Percentiles rank a stretch among this genome's conserved stretches.
These are phyloP conservation scores for Sarcodon sp. DNA, from an alignment of 768 basidiomycete species.

Conservation along the genomic window DNA sequence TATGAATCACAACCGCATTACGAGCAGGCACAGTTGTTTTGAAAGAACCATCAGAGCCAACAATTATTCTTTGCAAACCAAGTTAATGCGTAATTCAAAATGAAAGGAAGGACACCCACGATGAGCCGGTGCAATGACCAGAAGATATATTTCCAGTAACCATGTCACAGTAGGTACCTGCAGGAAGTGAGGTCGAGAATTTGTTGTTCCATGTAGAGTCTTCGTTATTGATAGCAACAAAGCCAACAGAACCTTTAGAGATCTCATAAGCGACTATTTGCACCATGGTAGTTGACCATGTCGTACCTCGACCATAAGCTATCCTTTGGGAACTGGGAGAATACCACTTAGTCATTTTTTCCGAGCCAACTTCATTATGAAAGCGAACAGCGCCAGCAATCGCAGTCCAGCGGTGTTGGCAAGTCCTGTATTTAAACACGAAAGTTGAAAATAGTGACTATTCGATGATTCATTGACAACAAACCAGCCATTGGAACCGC, in stretches of 20 bases:
- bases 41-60: constrained; percentile 33
- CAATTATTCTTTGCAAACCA: constrained; percentile 25
- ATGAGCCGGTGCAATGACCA: constrained; percentile 35
- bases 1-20: constrained; percentile 44
- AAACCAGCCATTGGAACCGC: constrained; percentile 12
- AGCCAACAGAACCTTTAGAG: constrained; percentile 34
- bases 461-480: not conserved
- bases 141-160: constrained; percentile 29
- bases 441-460: not conserved
- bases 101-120: constrained; percentile 21
- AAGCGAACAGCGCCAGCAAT: constrained; percentile 23
- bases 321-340: constrained; percentile 38
- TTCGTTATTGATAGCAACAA: constrained; percentile 56
- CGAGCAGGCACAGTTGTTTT: constrained; percentile 35
- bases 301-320: constrained; percentile 42
- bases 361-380: constrained; percentile 34
- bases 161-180: constrained; percentile 54
- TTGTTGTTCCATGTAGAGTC: constrained; percentile 41
- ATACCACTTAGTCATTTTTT: constrained; percentile 37
- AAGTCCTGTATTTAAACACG: constrained; percentile 6
- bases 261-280: not conserved
- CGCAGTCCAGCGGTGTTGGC: constrained; percentile 14
- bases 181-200: constrained; percentile 45
- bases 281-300: not conserved
- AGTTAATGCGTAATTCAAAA: not conserved